Conservation (phyloP, 1,284 basidiomycete genomes). For the Lentinus polychrous region DNA sequence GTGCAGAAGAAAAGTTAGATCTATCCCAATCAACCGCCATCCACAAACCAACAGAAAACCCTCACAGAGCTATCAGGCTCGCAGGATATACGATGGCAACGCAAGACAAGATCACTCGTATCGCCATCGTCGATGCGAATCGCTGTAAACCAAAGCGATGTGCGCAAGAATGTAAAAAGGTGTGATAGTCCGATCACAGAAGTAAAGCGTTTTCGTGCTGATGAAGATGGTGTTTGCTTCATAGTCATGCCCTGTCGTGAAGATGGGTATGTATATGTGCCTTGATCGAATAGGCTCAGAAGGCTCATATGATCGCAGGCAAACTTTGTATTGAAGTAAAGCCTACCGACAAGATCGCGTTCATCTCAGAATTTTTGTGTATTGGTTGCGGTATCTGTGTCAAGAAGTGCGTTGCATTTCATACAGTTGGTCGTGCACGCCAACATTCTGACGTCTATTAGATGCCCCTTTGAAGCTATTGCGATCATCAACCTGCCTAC, state of each 20-base stretch:
- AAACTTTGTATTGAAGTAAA: conserved; percentile 98
- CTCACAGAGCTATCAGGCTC: not conserved
- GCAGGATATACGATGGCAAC: conserved; percentile 40
- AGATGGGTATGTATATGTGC: conserved; percentile 71
- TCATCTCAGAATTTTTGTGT: conserved; percentile 94
- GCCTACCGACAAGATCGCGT: conserved; percentile 89
- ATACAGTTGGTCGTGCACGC: conserved; percentile 5
- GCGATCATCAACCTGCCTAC: conserved; percentile 96
- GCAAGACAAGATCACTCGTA: conserved; percentile 87
- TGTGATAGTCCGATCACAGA: conserved; percentile 23
- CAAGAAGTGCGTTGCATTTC: conserved; percentile 70
- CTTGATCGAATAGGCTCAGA: not conserved
- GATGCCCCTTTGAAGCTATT: conserved; percentile 97
- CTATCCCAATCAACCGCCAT: no score
- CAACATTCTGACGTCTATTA: conserved; percentile 26
- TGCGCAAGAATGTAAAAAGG: conserved; percentile 90
- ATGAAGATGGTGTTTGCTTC: conserved; percentile 5
- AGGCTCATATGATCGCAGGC: conserved; percentile 39
- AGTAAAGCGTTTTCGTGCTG: not conserved
- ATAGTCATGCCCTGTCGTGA: conserved; percentile 93
- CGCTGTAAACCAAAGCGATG: conserved; percentile 92
- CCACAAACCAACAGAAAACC: no score
- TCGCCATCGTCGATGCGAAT: conserved; percentile 91
- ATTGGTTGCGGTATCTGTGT: conserved; percentile 98
- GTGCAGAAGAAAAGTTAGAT: no score